phyloP scores from a whole-genome alignment of 108 stramenopile species.

The Pseudonitzschia multiseries region DNA sequence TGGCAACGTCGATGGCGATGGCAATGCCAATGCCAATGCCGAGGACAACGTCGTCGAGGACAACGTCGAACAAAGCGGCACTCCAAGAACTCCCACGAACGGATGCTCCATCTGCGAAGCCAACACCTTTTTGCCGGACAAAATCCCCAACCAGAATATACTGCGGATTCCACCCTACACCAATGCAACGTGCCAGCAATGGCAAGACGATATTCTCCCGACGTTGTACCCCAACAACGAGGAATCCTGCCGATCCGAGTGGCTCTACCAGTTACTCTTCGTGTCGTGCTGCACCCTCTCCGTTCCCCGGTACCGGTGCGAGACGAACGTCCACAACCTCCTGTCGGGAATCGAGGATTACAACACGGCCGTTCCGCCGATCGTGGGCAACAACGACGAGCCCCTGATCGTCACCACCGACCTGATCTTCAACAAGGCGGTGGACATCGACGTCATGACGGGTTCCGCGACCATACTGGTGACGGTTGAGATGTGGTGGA shows the following conservation, averaged over 20 bases:
- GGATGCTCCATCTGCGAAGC: neutral
- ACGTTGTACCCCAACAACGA: neutral
- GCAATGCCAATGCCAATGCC: no score
- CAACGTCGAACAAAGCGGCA: no score
- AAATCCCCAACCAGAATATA: neutral
- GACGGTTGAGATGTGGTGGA: neutral
- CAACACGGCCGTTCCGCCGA: slow-evolving; percentile 8
- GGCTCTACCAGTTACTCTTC: neutral
- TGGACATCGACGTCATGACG: neutral
- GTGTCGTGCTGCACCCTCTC: neutral
- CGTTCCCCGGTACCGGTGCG: neutral
- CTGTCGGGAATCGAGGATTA: neutral
- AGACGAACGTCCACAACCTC: slow-evolving; percentile 3
- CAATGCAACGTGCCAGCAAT: neutral
- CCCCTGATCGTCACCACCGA: neutral
- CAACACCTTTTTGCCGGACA: neutral
- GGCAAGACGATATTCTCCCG: slow-evolving; percentile 1
- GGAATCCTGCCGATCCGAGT: neutral
- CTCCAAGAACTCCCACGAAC: neutral
- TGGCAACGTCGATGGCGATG: no score
- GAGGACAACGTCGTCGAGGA: no score
- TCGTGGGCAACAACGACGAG: neutral
- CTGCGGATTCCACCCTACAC: neutral
- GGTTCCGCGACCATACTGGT: slow-evolving; percentile 9
- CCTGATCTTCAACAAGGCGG: neutral